phyloP scores from a whole-genome alignment of 2,329 filamentous ascomycete genomes.

The Neonectria ditissima region DNA sequence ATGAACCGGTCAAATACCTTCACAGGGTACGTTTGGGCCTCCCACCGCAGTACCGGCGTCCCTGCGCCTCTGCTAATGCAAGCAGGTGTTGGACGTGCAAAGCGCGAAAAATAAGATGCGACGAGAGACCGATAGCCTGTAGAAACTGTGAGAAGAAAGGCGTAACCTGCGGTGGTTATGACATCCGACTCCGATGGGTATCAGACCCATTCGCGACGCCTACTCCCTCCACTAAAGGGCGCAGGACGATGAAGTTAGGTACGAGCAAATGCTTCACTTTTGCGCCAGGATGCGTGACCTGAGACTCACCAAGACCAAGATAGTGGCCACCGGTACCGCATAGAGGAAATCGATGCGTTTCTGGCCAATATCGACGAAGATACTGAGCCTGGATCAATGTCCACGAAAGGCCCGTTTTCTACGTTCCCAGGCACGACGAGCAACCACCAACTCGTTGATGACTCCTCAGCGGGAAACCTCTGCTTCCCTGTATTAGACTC shows the following conservation, averaged over 20 bases:
- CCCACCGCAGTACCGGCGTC: background rate
- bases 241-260: constrained; percentile 25
- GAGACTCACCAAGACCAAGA: background rate
- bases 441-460: background rate
- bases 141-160: constrained; percentile 28
- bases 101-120: constrained; percentile 28
- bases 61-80: background rate
- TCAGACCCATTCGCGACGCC: constrained; percentile 17
- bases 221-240: constrained; percentile 13
- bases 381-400: background rate
- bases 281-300: background rate
- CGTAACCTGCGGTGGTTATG: constrained; percentile 20
- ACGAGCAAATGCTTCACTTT: background rate
- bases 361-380: constrained; percentile 20
- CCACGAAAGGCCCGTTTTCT: constrained; percentile 19
- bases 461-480: background rate
- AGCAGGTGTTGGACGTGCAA: constrained; percentile 33
- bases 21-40: constrained; percentile 4
- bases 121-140: constrained; percentile 22
- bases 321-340: constrained; percentile 8
- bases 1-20: constrained; percentile 13
- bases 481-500: background rate
- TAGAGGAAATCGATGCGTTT: constrained; percentile 16
- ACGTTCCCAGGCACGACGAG: background rate
- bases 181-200: constrained; percentile 23